Evolutionary conservation across 192 early-diverging fungal genomes (phyloP).

Genomic region (Linderina pennispora): DNA sequence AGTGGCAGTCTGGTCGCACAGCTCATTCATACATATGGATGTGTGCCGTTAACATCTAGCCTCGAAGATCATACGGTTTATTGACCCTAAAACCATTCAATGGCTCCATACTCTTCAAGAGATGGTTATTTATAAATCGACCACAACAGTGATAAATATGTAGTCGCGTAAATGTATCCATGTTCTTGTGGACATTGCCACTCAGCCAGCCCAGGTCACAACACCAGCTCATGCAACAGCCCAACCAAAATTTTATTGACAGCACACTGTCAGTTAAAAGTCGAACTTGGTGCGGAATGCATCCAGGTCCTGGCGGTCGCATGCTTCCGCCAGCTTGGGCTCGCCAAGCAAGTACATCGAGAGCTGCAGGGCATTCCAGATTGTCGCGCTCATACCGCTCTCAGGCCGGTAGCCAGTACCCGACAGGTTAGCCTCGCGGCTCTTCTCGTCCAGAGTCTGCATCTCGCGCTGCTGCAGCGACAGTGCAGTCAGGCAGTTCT

Average conservation of each 20-base stretch:
- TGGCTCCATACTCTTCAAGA: too few relatives aligned
- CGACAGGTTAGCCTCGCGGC: conserved; percentile 18
- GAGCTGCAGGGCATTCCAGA: conserved; percentile 84
- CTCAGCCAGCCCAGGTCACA: too few relatives aligned
- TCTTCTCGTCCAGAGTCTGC: conserved; percentile 26
- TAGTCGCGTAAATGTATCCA: too few relatives aligned
- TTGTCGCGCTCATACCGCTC: conserved; percentile 60
- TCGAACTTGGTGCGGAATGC: conserved; percentile 83
- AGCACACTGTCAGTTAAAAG: too few relatives aligned
- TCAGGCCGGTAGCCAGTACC: conserved; percentile 16
- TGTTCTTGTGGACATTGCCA: too few relatives aligned
- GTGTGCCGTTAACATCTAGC: conserved; percentile 44
- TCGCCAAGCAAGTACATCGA: conserved; percentile 66
- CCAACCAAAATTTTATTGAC: too few relatives aligned
- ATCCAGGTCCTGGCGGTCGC: conserved; percentile 69
- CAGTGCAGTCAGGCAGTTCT: conserved; percentile 86
- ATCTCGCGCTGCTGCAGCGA: conserved; percentile 69
- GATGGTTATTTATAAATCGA: too few relatives aligned
- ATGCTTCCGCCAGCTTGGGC: conserved; percentile 75
- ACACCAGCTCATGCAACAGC: too few relatives aligned
- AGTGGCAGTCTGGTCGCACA: conserved; percentile 32
- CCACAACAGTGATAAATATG: too few relatives aligned
- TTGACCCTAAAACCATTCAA: too few relatives aligned
- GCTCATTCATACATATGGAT: conserved; percentile 43
- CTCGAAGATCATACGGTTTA: too few relatives aligned